These are phyloP conservation scores for Ceratocystiopsis brevicomis DNA, from an alignment of 2,329 filamentous ascomycete species.

Conservation along the genomic window DNA sequence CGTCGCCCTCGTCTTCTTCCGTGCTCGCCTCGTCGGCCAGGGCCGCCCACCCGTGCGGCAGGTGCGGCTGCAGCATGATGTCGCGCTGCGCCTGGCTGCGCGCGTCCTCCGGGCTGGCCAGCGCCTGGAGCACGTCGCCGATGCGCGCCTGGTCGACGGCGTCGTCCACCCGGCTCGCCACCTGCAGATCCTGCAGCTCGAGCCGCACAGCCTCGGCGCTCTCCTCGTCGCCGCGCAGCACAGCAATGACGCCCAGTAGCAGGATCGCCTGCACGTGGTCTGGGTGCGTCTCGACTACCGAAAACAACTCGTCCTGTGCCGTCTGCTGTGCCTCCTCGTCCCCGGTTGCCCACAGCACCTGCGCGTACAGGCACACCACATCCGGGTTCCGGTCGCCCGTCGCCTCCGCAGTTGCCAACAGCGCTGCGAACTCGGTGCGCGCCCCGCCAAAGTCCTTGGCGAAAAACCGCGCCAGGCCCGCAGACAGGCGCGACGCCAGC, in stretches of 20 bases:
- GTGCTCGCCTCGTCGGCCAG: slow-evolving; percentile 31
- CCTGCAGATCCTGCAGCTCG: slow-evolving; percentile 47
- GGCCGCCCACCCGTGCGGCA: slow-evolving; percentile 65
- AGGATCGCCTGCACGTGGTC: slow-evolving; percentile 64
- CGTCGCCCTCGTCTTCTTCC: slow-evolving; percentile 18
- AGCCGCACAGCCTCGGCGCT: slow-evolving; percentile 62
- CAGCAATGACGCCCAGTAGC: slow-evolving; percentile 65
- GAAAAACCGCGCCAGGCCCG: slow-evolving; percentile 69
- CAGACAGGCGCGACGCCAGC: slow-evolving; percentile 69
- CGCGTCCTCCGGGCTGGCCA: slow-evolving; percentile 38
- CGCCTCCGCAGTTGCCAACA: slow-evolving; percentile 59
- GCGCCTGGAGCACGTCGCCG: slow-evolving; percentile 54
- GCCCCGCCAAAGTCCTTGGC: slow-evolving; percentile 44
- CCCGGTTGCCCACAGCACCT: slow-evolving; percentile 85
- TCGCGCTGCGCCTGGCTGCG: slow-evolving; percentile 49
- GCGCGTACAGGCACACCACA: slow-evolving; percentile 68
- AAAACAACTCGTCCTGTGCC: slow-evolving; percentile 64
- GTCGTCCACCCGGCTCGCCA: slow-evolving; percentile 23
- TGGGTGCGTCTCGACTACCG: slow-evolving; percentile 53
- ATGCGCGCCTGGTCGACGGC: slow-evolving; percentile 48
- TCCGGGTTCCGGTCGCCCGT: slow-evolving; percentile 61
- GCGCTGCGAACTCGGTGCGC: slow-evolving; percentile 61
- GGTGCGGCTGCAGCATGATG: slow-evolving; percentile 62
- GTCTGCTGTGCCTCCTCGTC: slow-evolving; percentile 53
- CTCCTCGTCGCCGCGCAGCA: slow-evolving; percentile 63